These are phyloP conservation scores for Plasmodium cynomolgi DNA, from an alignment of 169 alveolate genomes.

Conservation along the genomic window DNA sequence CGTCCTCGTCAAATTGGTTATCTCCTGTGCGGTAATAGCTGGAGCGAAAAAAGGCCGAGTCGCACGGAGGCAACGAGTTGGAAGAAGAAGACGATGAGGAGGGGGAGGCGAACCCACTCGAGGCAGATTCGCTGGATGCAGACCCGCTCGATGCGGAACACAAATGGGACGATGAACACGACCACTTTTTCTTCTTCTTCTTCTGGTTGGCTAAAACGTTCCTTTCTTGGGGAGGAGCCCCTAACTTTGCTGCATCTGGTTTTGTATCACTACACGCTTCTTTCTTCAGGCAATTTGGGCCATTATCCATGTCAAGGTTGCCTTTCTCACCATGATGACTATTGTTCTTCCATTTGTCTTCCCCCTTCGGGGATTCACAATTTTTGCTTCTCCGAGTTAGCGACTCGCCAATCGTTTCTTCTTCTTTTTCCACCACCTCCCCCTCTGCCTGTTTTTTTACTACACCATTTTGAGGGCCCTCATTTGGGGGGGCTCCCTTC, in stretches of 20 bases:
- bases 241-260: neutral
- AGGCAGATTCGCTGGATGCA: neutral
- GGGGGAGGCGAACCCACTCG: neutral
- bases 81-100: slow-evolving; percentile 16
- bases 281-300: neutral
- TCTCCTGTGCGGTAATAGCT: neutral
- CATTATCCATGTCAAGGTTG: neutral
- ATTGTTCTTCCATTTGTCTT: neutral
- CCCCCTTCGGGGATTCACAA: neutral
- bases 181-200: neutral
- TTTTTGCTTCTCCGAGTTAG: neutral
- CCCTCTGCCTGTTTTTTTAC: neutral
- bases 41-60: slow-evolving; percentile 4
- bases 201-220: neutral
- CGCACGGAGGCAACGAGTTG: slow-evolving; percentile 3
- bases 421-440: neutral
- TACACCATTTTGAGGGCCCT: neutral
- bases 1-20: neutral
- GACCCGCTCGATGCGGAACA: neutral
- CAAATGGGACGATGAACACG: slow-evolving; percentile 19
- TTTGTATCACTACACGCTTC: neutral
- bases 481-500: neutral
- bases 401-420: neutral
- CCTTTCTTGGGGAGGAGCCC: neutral
- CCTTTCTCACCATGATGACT: neutral